Evolutionary conservation across 179 eudicot genomes (phyloP).

Genomic region (Spergularia azorica): DNA sequence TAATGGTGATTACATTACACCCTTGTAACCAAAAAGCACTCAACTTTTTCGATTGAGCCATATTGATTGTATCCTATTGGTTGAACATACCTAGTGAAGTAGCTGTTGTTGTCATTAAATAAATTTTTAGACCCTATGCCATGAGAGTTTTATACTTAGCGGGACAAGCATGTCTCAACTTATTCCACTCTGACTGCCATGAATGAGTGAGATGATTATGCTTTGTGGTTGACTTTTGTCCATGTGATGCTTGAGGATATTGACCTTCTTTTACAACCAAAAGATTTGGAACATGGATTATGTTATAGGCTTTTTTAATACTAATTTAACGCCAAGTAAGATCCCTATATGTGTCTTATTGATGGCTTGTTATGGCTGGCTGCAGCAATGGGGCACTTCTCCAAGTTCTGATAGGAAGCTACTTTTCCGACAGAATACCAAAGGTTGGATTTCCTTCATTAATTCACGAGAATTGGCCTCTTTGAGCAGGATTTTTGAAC

Average conservation of each 20-base stretch:
- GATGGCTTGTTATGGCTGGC: constrained; percentile 13
- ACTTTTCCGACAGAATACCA: constrained; percentile 80
- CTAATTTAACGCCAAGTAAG: neutral
- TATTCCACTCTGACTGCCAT: neutral
- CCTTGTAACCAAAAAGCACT: no score
- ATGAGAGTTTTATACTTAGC: neutral
- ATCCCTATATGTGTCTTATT: neutral
- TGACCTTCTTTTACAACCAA: neutral
- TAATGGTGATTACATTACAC: no score
- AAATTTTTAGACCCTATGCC: neutral
- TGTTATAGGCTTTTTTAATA: neutral
- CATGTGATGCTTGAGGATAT: neutral
- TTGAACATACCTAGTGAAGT: neutral
- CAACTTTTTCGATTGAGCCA: neutral
- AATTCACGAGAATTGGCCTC: neutral
- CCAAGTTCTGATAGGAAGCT: constrained; percentile 80
- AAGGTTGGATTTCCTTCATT: constrained; percentile 52
- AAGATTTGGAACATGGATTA: neutral
- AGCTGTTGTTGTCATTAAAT: neutral
- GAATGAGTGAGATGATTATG: neutral
- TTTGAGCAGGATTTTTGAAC: constrained; percentile 3
- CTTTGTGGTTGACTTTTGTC: neutral
- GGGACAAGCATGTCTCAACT: neutral
- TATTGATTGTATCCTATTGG: neutral
- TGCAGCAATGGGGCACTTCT: constrained; percentile 96